Percentiles rank a stretch among this genome's conserved stretches.
Evolutionary conservation across 2,329 filamentous ascomycete species (phyloP).

Genomic region (Microdochium paspali): DNA sequence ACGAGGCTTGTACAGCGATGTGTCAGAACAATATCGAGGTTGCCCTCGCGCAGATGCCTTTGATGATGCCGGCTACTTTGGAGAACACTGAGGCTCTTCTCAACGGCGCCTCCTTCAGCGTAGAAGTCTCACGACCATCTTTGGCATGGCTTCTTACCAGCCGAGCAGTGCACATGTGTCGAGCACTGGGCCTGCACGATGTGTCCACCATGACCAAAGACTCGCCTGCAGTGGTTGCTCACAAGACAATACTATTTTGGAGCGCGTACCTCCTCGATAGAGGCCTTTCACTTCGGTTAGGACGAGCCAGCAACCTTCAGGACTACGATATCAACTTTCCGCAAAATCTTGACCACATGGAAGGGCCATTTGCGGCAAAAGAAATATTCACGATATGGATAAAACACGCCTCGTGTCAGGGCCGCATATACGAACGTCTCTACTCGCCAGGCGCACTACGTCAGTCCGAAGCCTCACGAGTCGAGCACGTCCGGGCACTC

Average conservation of each 20-base stretch:
- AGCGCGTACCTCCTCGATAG: slow-evolving; percentile 46
- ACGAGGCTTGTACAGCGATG: slow-evolving; percentile 14
- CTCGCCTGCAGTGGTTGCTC: slow-evolving; percentile 13
- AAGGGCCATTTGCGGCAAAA: slow-evolving; percentile 18
- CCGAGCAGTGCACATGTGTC: slow-evolving; percentile 21
- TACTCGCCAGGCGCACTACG: slow-evolving; percentile 34
- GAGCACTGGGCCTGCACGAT: slow-evolving; percentile 20
- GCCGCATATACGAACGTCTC: slow-evolving; percentile 44
- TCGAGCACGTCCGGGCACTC: slow-evolving; percentile 20
- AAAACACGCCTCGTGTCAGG: slow-evolving; percentile 41
- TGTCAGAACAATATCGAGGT: slow-evolving; percentile 20
- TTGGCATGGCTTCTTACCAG: slow-evolving; percentile 19
- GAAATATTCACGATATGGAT: slow-evolving; percentile 38
- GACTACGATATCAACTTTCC: slow-evolving; percentile 45
- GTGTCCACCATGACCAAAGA: slow-evolving; percentile 15
- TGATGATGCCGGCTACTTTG: slow-evolving; percentile 34
- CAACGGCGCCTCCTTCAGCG: slow-evolving; percentile 22
- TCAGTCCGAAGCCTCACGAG: slow-evolving; percentile 21
- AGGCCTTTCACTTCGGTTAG: slow-evolving; percentile 43
- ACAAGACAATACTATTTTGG: slow-evolving; percentile 43
- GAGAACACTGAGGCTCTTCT: slow-evolving; percentile 39
- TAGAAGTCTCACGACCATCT: slow-evolving; percentile 19
- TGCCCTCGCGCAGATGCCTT: slow-evolving; percentile 24
- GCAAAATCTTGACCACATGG: slow-evolving; percentile 20
- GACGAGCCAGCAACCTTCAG: slow-evolving; percentile 40